Conservation (phyloP, 345 rosid species). For the Boechera retrofracta region DNA sequence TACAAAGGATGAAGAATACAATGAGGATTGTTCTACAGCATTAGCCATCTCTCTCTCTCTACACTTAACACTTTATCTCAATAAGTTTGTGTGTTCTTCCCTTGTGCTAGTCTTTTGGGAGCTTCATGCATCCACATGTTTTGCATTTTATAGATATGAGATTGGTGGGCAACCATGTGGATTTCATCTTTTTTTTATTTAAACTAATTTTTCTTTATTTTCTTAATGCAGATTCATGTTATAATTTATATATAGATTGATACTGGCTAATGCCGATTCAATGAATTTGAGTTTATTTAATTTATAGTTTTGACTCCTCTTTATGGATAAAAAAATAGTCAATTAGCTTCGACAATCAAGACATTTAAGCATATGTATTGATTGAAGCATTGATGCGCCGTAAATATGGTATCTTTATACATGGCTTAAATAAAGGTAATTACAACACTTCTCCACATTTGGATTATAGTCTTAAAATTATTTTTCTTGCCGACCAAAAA, state of each 20-base stretch:
- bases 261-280: conserved; percentile 13
- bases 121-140: conserved; percentile 42
- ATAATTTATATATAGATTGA: background rate
- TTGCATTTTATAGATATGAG: conserved; percentile 43
- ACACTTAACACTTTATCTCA: background rate
- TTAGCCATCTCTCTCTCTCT: conserved; percentile 41
- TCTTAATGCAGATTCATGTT: background rate
- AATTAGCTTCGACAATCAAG: conserved; percentile 16
- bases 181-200: conserved; percentile 1
- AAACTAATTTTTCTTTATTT: background rate
- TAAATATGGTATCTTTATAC: background rate
- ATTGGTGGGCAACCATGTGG: conserved; percentile 42
- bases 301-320: conserved; percentile 29
- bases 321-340: conserved; percentile 11
- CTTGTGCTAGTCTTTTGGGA: conserved; percentile 12
- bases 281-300: conserved; percentile 19
- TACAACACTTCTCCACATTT: no score
- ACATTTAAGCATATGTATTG: conserved; percentile 22
- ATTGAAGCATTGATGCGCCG: conserved; percentile 30
- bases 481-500: background rate
- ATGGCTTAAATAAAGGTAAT: background rate
- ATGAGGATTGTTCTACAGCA: conserved; percentile 49
- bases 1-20: conserved; percentile 53
- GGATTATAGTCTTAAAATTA: background rate
- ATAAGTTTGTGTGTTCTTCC: conserved; percentile 14